Evolutionary conservation across 2,329 filamentous ascomycete genomes (phyloP), one percentile per base, ranked within the genome.

Genomic region (Colletotrichum zoysiae): DNA sequence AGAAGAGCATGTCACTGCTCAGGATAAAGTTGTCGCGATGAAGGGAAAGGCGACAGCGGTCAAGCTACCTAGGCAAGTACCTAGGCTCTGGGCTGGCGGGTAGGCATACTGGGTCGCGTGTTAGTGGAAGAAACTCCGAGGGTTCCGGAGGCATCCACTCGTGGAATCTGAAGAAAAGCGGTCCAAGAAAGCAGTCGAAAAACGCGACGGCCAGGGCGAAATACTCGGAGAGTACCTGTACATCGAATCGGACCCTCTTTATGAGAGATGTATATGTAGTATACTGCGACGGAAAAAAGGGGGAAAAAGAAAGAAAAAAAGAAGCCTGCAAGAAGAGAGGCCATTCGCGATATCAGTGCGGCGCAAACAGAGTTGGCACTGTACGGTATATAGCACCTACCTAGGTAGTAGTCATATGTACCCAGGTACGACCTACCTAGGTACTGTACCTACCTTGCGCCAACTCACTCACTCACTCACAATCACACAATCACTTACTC

Each of bases 141-240:
- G 48, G 55, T 70, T 72, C 70, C 70, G 70, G 26, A 70, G 59
- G 46, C 59, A 71, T 65, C 59, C 51, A 62, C 56, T 30, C 18
- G 30, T 42, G 50, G 50, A n/a, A 33, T 64, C 9, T 35, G 35
- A n/a, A n/a, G 40, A 51, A 50, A 61, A 50, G 14, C 33, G 9
- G 11, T 38, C 42, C 35, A 57, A 33, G 42, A 46, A 16, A 23
- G 23, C 16, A 42, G 20, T 46, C 20, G 18, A 46, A 46, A 44
- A 46, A 46, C 44, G 20, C 9, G 20, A 20, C 44, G 44, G 44
- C 8, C 44, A 46, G 33, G 58, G 46, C n/a, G 38, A 40, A 14
- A 42, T 42, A 42, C 40, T 42, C 40, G 40, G 14, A 42, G 38
- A 18, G 40, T 40, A 30, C 65, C 56, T 46, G 44, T n/a, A 46